A percentile compares a stretch with the other conserved stretches of the same genome.
Evolutionary conservation across 176 grass and related monocot species (phyloP).

Genomic region (Rhipidocladum racemiflorum): DNA sequence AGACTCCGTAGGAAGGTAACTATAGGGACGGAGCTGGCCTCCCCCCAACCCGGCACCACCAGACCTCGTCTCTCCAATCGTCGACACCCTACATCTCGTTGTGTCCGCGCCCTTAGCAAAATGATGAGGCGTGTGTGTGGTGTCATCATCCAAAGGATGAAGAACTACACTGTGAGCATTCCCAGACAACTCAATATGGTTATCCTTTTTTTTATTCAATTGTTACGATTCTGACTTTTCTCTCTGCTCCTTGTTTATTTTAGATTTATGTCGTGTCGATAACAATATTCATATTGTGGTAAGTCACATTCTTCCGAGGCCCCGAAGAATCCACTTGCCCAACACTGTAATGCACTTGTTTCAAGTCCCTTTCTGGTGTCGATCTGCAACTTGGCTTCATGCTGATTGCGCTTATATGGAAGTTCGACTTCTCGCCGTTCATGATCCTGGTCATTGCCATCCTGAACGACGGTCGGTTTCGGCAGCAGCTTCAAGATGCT

Average conservation of each 20-base stretch:
- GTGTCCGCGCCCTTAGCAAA: too few relatives aligned
- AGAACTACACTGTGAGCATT: constrained; percentile 84
- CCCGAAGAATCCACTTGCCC: neutral
- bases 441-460: constrained; percentile 98
- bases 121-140: too few relatives aligned
- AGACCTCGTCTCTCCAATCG: too few relatives aligned
- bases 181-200: neutral
- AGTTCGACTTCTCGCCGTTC: constrained; percentile 96
- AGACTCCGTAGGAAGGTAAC: too few relatives aligned
- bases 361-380: neutral
- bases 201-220: neutral
- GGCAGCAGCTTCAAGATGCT: neutral
- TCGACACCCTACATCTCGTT: too few relatives aligned
- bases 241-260: too few relatives aligned
- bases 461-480: constrained; percentile 81
- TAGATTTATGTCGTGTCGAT: constrained; percentile 98
- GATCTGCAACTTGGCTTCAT: constrained; percentile 82
- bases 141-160: constrained; percentile 99
- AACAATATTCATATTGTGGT: constrained; percentile 99
- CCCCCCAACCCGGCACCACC: too few relatives aligned
- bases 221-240: neutral
- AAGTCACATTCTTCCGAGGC: constrained; percentile 10
- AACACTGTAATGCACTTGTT: neutral
- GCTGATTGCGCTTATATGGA: constrained; percentile 93
- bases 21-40: too few relatives aligned